A percentile compares a stretch with the other conserved stretches of the same genome.
These are phyloP conservation scores for Auricularia heimuer DNA, from an alignment of 768 basidiomycete genomes.

Conservation along the genomic window DNA sequence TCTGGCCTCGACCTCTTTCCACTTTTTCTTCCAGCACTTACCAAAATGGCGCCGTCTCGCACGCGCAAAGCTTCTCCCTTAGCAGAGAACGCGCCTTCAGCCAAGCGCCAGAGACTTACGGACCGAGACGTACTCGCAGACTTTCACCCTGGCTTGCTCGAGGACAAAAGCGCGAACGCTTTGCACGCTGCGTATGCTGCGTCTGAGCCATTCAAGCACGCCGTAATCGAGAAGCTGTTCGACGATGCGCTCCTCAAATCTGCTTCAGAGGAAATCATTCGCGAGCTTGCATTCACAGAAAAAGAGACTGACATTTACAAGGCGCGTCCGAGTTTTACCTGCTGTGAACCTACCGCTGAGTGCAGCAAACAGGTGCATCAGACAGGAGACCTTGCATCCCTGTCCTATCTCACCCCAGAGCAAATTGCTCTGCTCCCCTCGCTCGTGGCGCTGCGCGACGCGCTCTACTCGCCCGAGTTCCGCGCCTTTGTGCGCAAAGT, in stretches of 20 bases:
- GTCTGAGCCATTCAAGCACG: constrained; percentile 72
- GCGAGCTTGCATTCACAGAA: constrained; percentile 72
- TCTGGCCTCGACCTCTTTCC: too few species aligned
- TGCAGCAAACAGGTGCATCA: constrained; percentile 66
- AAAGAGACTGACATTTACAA: constrained; percentile 99
- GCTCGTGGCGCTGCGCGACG: constrained; percentile 75
- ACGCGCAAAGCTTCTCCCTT: neutral
- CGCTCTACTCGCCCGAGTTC: constrained; percentile 80
- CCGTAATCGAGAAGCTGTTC: constrained; percentile 71
- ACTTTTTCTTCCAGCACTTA: neutral
- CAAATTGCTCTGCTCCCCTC: constrained; percentile 74
- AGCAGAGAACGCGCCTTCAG: neutral
- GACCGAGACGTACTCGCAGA: constrained; percentile 1
- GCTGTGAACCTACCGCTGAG: neutral
- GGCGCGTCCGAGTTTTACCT: constrained; percentile 31
- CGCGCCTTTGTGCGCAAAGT: constrained; percentile 74
- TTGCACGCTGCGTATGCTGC: constrained; percentile 46
- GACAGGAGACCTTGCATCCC: constrained; percentile 91
- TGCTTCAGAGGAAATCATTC: constrained; percentile 77
- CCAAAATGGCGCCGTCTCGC: neutral
- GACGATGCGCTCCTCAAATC: constrained; percentile 69
- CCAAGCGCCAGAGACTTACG: constrained; percentile 5
- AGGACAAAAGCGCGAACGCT: constrained; percentile 42
- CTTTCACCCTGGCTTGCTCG: constrained; percentile 50
- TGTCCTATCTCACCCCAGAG: constrained; percentile 70